Conservation (phyloP, 176 grass and related monocot genomes). For the Eleusine indica region DNA sequence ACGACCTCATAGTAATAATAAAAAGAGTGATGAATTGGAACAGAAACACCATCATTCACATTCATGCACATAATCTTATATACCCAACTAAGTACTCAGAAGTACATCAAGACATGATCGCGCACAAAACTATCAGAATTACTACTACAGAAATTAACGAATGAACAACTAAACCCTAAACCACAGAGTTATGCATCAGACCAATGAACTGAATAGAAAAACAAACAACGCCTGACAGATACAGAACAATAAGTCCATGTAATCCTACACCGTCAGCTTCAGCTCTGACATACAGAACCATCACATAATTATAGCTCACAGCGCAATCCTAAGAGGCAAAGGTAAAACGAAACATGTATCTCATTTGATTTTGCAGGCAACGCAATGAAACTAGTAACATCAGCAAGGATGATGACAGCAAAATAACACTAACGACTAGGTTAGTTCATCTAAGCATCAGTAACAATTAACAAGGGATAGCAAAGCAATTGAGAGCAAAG, state of each 20-base stretch:
- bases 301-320: background rate
- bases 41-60: background rate
- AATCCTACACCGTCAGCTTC: rapidly evolving
- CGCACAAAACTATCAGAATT: background rate
- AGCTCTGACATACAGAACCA: background rate
- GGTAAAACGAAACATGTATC: background rate
- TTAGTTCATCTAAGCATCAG: background rate
- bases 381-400: background rate
- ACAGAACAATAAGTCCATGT: background rate
- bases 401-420: background rate
- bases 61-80: background rate
- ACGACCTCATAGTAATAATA: no score
- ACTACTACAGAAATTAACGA: background rate
- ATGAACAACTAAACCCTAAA: background rate
- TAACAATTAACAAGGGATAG: no score
- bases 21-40: background rate
- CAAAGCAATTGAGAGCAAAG: background rate
- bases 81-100: background rate
- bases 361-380: background rate
- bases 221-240: background rate
- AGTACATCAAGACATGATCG: background rate
- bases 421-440: background rate
- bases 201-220: background rate
- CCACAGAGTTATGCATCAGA: background rate
- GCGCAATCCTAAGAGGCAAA: no score